These are phyloP conservation scores for Sodiomyces alkalinus DNA, from an alignment of 2,329 filamentous ascomycete species.

Conservation along the genomic window DNA sequence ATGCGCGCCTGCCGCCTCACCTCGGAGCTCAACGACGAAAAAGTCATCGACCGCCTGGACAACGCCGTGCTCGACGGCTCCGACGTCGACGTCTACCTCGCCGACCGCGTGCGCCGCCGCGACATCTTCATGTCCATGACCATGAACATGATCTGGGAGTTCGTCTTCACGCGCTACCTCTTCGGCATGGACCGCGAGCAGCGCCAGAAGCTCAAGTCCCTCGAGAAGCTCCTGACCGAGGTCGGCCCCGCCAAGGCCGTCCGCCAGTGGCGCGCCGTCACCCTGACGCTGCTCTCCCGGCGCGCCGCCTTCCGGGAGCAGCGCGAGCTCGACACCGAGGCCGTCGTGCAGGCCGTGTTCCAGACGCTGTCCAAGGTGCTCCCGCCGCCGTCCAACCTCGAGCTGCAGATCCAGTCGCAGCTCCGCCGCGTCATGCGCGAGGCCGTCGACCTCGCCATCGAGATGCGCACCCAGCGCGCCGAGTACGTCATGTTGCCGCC, in stretches of 20 bases:
- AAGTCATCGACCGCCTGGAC: slow-evolving; percentile 85
- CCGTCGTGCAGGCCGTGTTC: slow-evolving; percentile 82
- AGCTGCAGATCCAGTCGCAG: slow-evolving; percentile 67
- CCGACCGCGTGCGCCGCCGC: slow-evolving; percentile 72
- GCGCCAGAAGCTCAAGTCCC: slow-evolving; percentile 87
- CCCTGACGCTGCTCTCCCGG: slow-evolving; percentile 73
- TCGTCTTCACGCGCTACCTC: slow-evolving; percentile 91
- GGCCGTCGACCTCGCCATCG: slow-evolving; percentile 79
- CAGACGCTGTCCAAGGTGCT: slow-evolving; percentile 71
- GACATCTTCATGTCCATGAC: slow-evolving; percentile 98
- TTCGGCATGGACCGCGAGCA: slow-evolving; percentile 98
- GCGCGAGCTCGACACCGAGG: slow-evolving; percentile 80
- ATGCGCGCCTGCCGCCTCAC: slow-evolving; percentile 75
- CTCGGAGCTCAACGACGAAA: slow-evolving; percentile 75
- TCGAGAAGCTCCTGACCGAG: slow-evolving; percentile 83
- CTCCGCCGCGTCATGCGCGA: slow-evolving; percentile 76
- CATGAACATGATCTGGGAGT: slow-evolving; percentile 99
- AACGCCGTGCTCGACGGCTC: slow-evolving; percentile 89
- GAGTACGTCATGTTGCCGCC: slow-evolving; percentile 99
- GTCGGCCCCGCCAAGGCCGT: slow-evolving; percentile 82
- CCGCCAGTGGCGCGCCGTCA: slow-evolving; percentile 92
- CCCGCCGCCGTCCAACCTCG: slow-evolving; percentile 69
- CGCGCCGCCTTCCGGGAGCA: slow-evolving; percentile 68
- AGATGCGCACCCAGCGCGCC: slow-evolving; percentile 93
- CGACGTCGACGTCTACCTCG: slow-evolving; percentile 77